A percentile compares a stretch with the other conserved stretches of the same genome.
These are phyloP conservation scores for Didymella sp. DNA, from an alignment of 2,329 filamentous ascomycete genomes.

Conservation along the genomic window DNA sequence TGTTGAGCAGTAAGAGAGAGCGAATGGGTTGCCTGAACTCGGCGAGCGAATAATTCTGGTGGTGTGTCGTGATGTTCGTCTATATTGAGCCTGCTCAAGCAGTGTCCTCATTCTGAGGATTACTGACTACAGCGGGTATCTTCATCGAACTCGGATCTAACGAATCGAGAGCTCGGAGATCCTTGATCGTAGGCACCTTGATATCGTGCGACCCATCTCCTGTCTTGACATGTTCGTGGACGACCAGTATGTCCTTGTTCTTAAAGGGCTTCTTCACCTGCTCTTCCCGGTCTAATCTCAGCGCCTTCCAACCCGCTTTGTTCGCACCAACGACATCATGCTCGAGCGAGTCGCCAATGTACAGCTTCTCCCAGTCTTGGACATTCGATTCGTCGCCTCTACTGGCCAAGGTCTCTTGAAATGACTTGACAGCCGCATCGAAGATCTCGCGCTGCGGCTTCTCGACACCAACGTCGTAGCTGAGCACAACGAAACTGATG, in stretches of 20 bases:
- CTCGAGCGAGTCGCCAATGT: constrained; percentile 62
- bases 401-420: constrained; percentile 42
- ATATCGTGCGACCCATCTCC: neutral
- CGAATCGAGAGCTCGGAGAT: neutral
- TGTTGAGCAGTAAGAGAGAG: neutral
- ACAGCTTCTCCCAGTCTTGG: constrained; percentile 53
- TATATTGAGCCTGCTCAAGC: neutral
- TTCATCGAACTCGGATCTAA: neutral
- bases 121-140: neutral
- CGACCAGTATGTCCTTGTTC: neutral
- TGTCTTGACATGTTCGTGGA: neutral
- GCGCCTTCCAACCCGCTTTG: constrained; percentile 56
- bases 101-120: neutral
- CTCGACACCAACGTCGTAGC: constrained; percentile 67
- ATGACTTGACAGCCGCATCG: constrained; percentile 58
- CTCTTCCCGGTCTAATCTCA: constrained; percentile 52
- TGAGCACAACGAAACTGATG: constrained; percentile 66
- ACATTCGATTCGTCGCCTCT: constrained; percentile 13
- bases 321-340: constrained; percentile 61
- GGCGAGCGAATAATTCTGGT: neutral
- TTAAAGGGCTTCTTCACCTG: neutral
- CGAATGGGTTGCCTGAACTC: neutral
- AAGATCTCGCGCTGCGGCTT: constrained; percentile 68
- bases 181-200: neutral
- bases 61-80: neutral